Conservation (phyloP, 352 stramenopile genomes). For the Pythium volutum region DNA sequence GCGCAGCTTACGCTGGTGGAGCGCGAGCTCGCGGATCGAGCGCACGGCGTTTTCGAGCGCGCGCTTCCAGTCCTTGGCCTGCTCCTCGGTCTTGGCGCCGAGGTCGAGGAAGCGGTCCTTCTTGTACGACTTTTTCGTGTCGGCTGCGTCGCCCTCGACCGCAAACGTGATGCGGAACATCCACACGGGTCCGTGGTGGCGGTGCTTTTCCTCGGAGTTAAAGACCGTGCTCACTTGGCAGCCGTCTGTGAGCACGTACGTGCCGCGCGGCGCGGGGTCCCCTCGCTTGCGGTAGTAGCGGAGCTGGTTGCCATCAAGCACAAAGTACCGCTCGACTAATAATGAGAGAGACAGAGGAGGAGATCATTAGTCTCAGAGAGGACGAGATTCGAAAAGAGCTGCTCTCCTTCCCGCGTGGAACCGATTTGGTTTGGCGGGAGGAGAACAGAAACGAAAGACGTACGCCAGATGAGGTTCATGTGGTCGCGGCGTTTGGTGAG, state of each 20-base stretch:
- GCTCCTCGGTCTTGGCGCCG: constrained; percentile 82
- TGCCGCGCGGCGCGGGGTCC: constrained; percentile 74
- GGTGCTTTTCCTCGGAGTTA: constrained; percentile 88
- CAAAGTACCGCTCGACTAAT: constrained; percentile 83
- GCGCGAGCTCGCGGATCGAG: constrained; percentile 66
- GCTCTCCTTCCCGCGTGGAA: not conserved
- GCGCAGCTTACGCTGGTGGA: constrained; percentile 74
- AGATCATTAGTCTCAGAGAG: not conserved
- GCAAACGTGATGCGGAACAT: constrained; percentile 90
- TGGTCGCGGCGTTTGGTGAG: constrained; percentile 87
- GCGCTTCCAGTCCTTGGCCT: constrained; percentile 76
- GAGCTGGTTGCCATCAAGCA: constrained; percentile 83
- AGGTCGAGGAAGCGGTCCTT: constrained; percentile 87
- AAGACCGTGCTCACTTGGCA: constrained; percentile 79
- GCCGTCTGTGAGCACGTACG: constrained; percentile 81
- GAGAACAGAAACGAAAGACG: constrained; percentile 11
- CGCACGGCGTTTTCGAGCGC: constrained; percentile 78
- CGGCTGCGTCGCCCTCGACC: constrained; percentile 43
- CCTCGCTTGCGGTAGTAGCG: constrained; percentile 87
- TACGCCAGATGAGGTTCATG: constrained; percentile 91
- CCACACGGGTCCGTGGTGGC: constrained; percentile 82
- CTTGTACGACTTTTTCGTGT: constrained; percentile 85
- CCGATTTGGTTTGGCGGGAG: not conserved
- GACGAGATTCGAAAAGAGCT: not conserved
- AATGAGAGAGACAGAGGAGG: not conserved